Base-by-base conservation (phyloP, 257 asterid genomes). In the Solanum okadae region DNA sequence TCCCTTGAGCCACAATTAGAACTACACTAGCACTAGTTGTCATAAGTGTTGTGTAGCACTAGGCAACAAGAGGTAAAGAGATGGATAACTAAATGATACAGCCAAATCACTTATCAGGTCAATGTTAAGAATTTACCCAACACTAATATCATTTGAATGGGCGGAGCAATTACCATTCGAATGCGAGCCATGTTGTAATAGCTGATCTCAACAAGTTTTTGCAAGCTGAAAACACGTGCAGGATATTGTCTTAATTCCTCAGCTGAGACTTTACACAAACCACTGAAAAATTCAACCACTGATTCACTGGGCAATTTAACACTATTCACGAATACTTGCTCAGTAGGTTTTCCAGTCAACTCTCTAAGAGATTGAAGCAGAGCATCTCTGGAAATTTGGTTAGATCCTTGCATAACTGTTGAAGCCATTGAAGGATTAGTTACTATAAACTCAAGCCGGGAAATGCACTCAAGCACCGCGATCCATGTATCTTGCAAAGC, bases 141-240 rank as follows among this genome's bases (percentile, higher is more conserved):
- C 68, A 42, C 68, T 46, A 81, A 4, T 81, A 44, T 29, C 85
- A 46, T 23, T 44, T 81, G 25, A 81, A 46, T 46, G 68, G 67
- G 16, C 16, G 71, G 87, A 89, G 92, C 76, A 87, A 86, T 96
- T 97, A 97, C 99, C 99, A 97, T 92, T 87, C 99, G 94, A 88
- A 97, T 97, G 83, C 99, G 99, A 91, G 98, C 95, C 98, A 96
- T 96, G 88, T 97, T 97, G 92, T 97, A 97, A 90, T 97, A 97
- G 95, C 99, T 97, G 78, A 97, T 96, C 91, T 97, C 99, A 79
- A 97, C 99, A 88, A 97, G 98, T 91, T 96, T 97, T 89, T 97
- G 99, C 97, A 97, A 91, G 94, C 99, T 92, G 91, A 94, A 97
- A 88, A 97, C 98, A 75, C 99, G 99, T 61, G 99, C 97, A 52